A percentile compares a stretch with the other conserved stretches of the same genome.
phyloP scores from a whole-genome alignment of 1,284 basidiomycete species.

The Tausonia pullulans region DNA sequence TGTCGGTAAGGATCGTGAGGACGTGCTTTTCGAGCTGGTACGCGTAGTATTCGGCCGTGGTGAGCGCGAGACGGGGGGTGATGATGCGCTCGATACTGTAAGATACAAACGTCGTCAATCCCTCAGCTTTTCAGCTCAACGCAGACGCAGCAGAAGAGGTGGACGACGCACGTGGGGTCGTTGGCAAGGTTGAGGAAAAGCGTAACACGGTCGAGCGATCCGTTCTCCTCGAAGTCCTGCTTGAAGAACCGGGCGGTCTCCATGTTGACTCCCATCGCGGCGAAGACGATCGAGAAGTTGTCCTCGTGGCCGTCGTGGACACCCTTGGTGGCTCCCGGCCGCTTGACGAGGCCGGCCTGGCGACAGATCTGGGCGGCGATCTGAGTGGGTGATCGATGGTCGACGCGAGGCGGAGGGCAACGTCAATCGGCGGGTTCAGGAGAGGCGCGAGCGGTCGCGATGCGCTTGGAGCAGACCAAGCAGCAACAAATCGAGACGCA shows the following conservation, averaged over 20 bases:
- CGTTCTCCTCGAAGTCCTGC: conserved; percentile 99
- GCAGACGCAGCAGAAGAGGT: not conserved
- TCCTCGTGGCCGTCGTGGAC: conserved; percentile 99
- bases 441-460: not conserved
- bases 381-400: conserved; percentile 34
- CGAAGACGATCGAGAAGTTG: conserved; percentile 99
- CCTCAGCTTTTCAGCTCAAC: not conserved
- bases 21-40: conserved; percentile 99
- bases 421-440: not conserved
- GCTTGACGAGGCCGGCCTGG: conserved; percentile 93
- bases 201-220: conserved; percentile 92
- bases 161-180: conserved; percentile 65
- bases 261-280: conserved; percentile 99
- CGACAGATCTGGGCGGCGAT: conserved; percentile 99
- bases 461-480: not conserved
- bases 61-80: conserved; percentile 93
- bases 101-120: not conserved
- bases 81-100: conserved; percentile 99
- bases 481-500: conserved; percentile 29
- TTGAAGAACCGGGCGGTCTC: conserved; percentile 99
- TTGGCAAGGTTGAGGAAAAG: conserved; percentile 98
- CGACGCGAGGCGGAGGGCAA: not conserved
- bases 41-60: conserved; percentile 98
- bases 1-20: conserved; percentile 96
- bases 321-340: conserved; percentile 70